A percentile compares a stretch with the other conserved stretches of the same genome.
Conservation (phyloP, 495 filamentous ascomycete genomes). For the Aspergillus carlsbadensis region DNA sequence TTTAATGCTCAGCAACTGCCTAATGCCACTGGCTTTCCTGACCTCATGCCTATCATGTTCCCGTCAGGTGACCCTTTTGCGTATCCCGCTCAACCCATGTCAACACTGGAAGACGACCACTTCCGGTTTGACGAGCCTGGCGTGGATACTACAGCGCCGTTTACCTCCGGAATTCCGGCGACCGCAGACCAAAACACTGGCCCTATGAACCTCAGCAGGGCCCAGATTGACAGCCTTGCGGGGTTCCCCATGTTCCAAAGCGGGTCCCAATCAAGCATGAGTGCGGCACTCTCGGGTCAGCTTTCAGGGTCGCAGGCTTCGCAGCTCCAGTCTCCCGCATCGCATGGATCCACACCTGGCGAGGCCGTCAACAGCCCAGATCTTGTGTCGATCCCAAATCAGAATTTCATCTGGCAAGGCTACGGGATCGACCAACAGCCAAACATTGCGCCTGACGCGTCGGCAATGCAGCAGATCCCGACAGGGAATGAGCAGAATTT, state of each 20-base stretch:
- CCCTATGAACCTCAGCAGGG: constrained; percentile 8
- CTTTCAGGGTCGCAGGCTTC: constrained; percentile 32
- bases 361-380: constrained; percentile 44
- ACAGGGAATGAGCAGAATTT: constrained; percentile 22
- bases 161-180: constrained; percentile 19
- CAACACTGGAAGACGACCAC: constrained; percentile 56
- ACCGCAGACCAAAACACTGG: constrained; percentile 16
- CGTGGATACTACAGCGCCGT: constrained; percentile 1
- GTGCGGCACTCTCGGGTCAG: constrained; percentile 31
- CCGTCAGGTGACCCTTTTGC: constrained; percentile 85
- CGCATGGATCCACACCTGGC: constrained; percentile 31
- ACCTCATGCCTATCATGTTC: constrained; percentile 89
- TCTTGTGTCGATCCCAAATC: constrained; percentile 46
- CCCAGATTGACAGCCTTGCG: constrained; percentile 30
- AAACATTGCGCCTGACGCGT: constrained; percentile 19
- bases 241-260: constrained; percentile 29
- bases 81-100: constrained; percentile 83
- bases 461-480: constrained; percentile 23
- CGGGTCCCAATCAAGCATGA: constrained; percentile 19
- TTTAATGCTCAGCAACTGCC: constrained; percentile 33
- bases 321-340: constrained; percentile 36
- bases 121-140: constrained; percentile 34
- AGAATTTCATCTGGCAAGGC: constrained; percentile 47
- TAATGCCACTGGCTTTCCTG: constrained; percentile 51
- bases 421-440: constrained; percentile 36